Evolutionary conservation across 352 stramenopile species (phyloP).

Genomic region (Bremia lactucae): DNA sequence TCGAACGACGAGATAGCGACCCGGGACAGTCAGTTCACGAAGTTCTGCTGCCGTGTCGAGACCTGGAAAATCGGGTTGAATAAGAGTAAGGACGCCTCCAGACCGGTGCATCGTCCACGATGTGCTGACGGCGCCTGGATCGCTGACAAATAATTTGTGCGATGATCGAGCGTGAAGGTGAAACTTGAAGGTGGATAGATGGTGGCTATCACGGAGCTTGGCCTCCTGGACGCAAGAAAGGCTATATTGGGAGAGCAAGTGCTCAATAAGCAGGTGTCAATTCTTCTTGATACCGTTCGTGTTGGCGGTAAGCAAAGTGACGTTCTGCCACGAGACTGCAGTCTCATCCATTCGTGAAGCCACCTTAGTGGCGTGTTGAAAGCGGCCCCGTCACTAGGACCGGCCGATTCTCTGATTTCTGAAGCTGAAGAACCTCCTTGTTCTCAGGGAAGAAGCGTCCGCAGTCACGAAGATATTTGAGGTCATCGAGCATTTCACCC

Average conservation of each 20-base stretch:
- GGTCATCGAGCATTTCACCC: no score
- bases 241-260: neutral
- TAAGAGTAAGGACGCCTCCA: neutral
- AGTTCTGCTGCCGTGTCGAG: neutral
- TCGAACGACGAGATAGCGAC: no score
- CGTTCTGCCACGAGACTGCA: neutral
- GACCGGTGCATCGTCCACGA: neutral
- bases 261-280: neutral
- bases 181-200: neutral
- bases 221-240: neutral
- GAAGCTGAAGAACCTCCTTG: no score
- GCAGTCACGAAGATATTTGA: no score
- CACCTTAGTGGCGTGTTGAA: no score
- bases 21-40: no score
- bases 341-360: neutral
- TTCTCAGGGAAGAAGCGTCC: no score
- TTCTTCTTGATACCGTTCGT: neutral
- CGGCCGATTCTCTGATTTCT: no score
- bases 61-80: neutral
- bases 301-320: neutral
- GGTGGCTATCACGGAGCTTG: neutral
- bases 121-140: neutral
- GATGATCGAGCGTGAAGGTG: neutral
- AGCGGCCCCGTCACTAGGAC: no score
- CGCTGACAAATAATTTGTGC: neutral